A percentile compares a stretch with the other conserved stretches of the same genome.
Conservation (phyloP, 1,139 yeast species). For the Pichia kudriavzevii region DNA sequence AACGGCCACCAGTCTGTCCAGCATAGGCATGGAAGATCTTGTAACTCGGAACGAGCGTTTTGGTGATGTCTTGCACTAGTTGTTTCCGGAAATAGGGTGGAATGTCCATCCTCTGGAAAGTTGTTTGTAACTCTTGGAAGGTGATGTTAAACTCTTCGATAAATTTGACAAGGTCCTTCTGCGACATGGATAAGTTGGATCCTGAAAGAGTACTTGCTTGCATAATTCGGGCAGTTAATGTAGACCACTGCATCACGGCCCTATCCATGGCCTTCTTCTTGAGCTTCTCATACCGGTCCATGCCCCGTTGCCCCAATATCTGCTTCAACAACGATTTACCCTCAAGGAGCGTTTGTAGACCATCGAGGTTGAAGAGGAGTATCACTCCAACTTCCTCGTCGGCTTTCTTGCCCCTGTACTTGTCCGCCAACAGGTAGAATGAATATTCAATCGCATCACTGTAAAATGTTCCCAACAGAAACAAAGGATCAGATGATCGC, state of each 20-base stretch:
- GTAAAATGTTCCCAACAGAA: slow-evolving; percentile 53
- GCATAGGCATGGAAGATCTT: slow-evolving; percentile 6
- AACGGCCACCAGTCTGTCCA: too few species aligned
- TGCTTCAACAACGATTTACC: slow-evolving; percentile 45
- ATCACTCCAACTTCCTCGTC: slow-evolving; percentile 62
- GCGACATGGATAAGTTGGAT: slow-evolving; percentile 27
- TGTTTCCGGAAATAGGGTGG: slow-evolving; percentile 7
- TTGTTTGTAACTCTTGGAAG: slow-evolving; percentile 48
- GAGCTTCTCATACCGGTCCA: slow-evolving; percentile 57
- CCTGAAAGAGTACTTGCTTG: slow-evolving; percentile 55
- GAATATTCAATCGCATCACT: slow-evolving; percentile 74
- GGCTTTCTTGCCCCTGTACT: slow-evolving; percentile 38
- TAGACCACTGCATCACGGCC: slow-evolving; percentile 80
- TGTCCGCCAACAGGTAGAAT: slow-evolving; percentile 51
- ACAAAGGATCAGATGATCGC: slow-evolving; percentile 40
- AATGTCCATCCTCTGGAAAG: slow-evolving; percentile 4
- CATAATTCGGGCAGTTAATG: slow-evolving; percentile 66
- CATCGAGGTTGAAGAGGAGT: slow-evolving; percentile 60
- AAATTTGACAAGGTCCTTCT: slow-evolving; percentile 70
- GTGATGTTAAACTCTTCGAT: slow-evolving; percentile 78
- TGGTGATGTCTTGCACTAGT: slow-evolving; percentile 8
- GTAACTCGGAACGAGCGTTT: slow-evolving; percentile 11
- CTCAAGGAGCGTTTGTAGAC: slow-evolving; percentile 68
- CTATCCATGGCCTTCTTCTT: slow-evolving; percentile 69
- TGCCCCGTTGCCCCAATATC: slow-evolving; percentile 58